Evolutionary conservation across 768 basidiomycete species (phyloP).

Genomic region (Tremella yokohamensis): DNA sequence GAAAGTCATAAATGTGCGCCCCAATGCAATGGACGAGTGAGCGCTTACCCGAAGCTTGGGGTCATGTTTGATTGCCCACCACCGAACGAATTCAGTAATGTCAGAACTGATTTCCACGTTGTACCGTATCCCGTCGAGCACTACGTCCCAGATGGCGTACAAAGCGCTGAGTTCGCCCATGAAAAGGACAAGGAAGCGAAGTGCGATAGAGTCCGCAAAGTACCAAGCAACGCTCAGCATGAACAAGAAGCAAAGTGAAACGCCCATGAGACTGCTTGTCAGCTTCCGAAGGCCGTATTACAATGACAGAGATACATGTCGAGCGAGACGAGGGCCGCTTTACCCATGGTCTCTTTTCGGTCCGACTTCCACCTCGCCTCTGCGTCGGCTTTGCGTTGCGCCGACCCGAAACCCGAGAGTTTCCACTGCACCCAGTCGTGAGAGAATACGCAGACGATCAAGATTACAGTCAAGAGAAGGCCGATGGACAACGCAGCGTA

Average conservation of each 20-base stretch:
- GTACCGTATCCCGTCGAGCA: conserved; percentile 28
- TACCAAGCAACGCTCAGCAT: conserved; percentile 25
- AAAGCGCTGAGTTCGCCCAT: conserved; percentile 32
- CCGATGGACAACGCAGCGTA: conserved; percentile 29
- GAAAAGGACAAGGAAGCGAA: conserved; percentile 40
- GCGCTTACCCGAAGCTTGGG: no score
- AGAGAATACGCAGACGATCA: conserved; percentile 21
- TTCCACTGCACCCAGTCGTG: background rate
- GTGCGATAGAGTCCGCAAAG: conserved; percentile 31
- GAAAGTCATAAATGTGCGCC: no score
- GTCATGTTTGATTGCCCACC: background rate
- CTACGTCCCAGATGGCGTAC: conserved; percentile 40
- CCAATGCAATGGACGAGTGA: no score
- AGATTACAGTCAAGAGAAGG: conserved; percentile 17
- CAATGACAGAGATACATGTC: conserved; percentile 1
- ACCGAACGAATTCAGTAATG: conserved; percentile 23
- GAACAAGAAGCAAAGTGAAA: conserved; percentile 13
- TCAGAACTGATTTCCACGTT: conserved; percentile 23
- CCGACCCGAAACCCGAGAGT: background rate
- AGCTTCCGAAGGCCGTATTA: background rate
- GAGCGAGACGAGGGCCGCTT: background rate
- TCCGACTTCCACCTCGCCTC: background rate
- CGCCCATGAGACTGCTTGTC: background rate
- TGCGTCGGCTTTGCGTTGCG: background rate
- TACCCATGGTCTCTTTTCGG: background rate